Conservation (phyloP, 2,329 filamentous ascomycete genomes). For the Trichoderma aggressivum region DNA sequence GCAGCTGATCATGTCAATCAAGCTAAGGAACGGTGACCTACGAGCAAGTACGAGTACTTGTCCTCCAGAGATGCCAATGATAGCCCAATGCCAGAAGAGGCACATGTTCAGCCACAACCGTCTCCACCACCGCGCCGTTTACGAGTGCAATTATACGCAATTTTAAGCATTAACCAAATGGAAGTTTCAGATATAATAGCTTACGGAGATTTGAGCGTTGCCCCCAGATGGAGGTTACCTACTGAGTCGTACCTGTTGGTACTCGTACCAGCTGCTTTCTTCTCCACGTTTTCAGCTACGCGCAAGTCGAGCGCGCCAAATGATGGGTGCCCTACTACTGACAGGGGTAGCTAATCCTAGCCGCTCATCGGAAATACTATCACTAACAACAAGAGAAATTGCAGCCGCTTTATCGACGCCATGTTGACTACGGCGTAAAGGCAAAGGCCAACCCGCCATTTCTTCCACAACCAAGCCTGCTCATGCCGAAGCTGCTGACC, state of each 20-base stretch:
- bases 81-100: neutral
- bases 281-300: conserved; percentile 13
- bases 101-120: neutral
- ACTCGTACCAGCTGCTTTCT: neutral
- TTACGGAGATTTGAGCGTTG: conserved; percentile 4
- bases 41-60: too few species aligned
- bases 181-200: neutral
- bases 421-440: neutral
- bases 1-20: conserved; percentile 11
- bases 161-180: neutral
- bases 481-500: neutral
- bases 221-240: neutral
- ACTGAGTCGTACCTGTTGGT: neutral
- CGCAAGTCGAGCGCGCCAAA: neutral
- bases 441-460: neutral
- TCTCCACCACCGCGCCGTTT: neutral
- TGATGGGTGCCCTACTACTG: neutral
- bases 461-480: neutral
- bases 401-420: neutral
- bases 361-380: conserved; percentile 7
- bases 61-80: neutral
- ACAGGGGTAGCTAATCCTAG: conserved; percentile 3
- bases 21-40: conserved; percentile 8
- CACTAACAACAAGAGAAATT: neutral
- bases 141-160: neutral